Conservation (phyloP, 1,284 basidiomycete genomes). For the Boletellus deceptivus region DNA sequence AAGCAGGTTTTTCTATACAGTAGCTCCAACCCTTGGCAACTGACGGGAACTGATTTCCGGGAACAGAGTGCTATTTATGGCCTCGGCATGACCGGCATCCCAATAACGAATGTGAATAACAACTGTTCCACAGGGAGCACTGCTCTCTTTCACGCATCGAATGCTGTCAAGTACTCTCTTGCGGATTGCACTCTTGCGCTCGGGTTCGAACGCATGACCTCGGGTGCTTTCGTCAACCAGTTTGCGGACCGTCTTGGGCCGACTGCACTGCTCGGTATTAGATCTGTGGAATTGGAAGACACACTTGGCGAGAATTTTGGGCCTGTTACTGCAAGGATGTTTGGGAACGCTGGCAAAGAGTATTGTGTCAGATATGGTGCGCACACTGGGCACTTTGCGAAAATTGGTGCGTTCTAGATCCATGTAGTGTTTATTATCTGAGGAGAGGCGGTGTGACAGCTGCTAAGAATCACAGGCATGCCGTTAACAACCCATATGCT, state of each 20-base stretch:
- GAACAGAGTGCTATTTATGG: conserved; percentile 63
- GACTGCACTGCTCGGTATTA: conserved; percentile 42
- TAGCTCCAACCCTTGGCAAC: not conserved
- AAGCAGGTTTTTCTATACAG: conserved; percentile 38
- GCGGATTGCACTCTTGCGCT: conserved; percentile 79
- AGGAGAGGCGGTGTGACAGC: conserved; percentile 40
- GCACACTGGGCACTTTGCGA: conserved; percentile 65
- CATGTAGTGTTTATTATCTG: not conserved
- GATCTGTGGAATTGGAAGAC: conserved; percentile 33
- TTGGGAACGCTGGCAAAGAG: conserved; percentile 76
- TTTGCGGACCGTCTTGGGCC: conserved; percentile 70
- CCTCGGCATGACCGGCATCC: conserved; percentile 82
- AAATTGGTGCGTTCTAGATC: conserved; percentile 57
- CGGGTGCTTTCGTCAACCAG: conserved; percentile 58
- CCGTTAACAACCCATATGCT: conserved; percentile 81
- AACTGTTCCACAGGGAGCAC: conserved; percentile 80
- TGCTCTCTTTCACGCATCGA: conserved; percentile 70
- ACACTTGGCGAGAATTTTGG: conserved; percentile 51
- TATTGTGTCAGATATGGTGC: conserved; percentile 78
- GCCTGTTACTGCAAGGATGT: conserved; percentile 71
- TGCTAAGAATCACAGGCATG: conserved; percentile 84
- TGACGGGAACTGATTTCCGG: not conserved
- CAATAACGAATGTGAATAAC: conserved; percentile 86
- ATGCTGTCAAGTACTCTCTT: conserved; percentile 65
- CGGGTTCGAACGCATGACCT: conserved; percentile 86